Conservation (phyloP, 2,329 filamentous ascomycete genomes). For the Fusarium torulosum region DNA sequence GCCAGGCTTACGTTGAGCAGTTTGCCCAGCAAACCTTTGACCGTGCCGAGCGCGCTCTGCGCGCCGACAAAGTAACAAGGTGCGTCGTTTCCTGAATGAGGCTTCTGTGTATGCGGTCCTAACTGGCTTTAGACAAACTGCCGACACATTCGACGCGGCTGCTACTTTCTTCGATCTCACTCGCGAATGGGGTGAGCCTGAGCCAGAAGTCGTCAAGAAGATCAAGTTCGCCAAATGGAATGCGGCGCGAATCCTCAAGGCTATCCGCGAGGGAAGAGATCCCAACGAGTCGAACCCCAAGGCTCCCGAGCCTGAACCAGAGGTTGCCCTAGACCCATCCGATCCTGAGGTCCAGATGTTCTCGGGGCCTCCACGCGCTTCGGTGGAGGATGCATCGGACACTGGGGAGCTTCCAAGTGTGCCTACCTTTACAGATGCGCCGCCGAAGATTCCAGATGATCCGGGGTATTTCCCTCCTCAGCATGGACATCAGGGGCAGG, state of each 20-base stretch:
- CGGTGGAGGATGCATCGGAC: constrained; percentile 67
- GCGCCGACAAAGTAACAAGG: constrained; percentile 86
- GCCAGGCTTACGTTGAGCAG: constrained; percentile 92
- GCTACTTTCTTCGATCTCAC: constrained; percentile 92
- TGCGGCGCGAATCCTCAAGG: constrained; percentile 88
- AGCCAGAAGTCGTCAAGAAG: constrained; percentile 83
- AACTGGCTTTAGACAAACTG: constrained; percentile 77
- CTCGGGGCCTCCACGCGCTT: constrained; percentile 57
- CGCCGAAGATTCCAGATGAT: constrained; percentile 47
- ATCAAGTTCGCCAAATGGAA: constrained; percentile 98
- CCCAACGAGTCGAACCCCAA: constrained; percentile 92
- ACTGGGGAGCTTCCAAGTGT: constrained; percentile 52
- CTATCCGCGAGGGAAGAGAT: constrained; percentile 89
- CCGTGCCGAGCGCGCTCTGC: constrained; percentile 84
- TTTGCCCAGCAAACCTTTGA: constrained; percentile 92
- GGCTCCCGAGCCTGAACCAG: constrained; percentile 62
- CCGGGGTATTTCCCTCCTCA: constrained; percentile 53
- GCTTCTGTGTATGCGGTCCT: not conserved
- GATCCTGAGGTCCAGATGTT: constrained; percentile 73
- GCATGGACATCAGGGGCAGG: constrained; percentile 22
- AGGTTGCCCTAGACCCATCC: constrained; percentile 67
- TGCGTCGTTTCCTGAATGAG: constrained; percentile 52
- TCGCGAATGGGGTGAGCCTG: constrained; percentile 82
- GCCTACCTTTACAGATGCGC: constrained; percentile 46
- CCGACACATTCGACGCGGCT: constrained; percentile 92